Evolutionary conservation across 805 yeast genomes (phyloP), one percentile per base, ranked within the genome.

Genomic region (Tetrapisispora taiwanensis): DNA sequence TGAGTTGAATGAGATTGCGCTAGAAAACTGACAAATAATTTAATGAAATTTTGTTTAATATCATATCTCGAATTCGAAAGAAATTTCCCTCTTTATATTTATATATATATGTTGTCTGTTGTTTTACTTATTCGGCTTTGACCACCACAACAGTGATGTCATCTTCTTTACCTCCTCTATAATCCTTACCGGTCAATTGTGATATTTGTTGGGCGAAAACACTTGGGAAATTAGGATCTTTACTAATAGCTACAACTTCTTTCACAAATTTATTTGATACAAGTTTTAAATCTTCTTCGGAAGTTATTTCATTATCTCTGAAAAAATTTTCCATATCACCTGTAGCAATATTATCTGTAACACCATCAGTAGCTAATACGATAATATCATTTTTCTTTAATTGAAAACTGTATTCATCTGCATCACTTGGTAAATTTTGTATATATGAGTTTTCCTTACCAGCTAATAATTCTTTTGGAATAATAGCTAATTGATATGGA

Each of bases 161-260:
- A 65, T 90, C 98, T 38, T 88, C 94, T 66, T 90, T 90, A 13
- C 98, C 98, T 30, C 98, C 97, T 46, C 78, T 70, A 57, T 84
- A 84, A 36, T 36, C 26, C 30, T 46, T 46, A 9, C 53, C 52
- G n/a, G 47, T 46, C 7, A 52, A 17, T 32, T 46, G 46, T 1
- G 55, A 44, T 4, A 51, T 17, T 14, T 39, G 40, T 62, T 82
- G 88, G 7, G 95, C 83, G 65, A 90, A 90, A 0, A 90, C 94
- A 48, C 94, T 80, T 17, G 89, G 87, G 58, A 74, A 84, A 45
- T 75, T 68, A 13, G 81, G 75, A 61, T 90, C 90, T 49, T 76
- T 71, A 46, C 95, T 82, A 18, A 86, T 71, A 39, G 70, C 70
- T 30, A 75, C 79, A 7, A 89, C 95, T 49, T 78, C 74, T 18